Percentiles rank a stretch among this genome's conserved stretches.
These are phyloP conservation scores for Backusella macrospora DNA, from an alignment of 192 early-diverging fungal genomes.

Conservation along the genomic window DNA sequence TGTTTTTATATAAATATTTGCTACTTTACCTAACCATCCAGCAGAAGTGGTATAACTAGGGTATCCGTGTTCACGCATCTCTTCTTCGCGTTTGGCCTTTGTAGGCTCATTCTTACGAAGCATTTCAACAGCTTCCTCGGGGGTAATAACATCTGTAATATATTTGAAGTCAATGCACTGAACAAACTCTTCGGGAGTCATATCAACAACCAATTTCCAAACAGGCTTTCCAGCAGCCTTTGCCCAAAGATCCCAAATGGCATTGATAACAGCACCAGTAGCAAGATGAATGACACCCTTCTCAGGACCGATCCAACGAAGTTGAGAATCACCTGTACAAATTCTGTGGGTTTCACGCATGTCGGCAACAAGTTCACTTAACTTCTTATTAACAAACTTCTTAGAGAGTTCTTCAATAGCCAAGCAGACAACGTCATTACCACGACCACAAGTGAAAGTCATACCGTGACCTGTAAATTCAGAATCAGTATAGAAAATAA, in stretches of 20 bases:
- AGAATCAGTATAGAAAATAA: slow-evolving; percentile 40
- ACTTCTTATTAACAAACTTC: slow-evolving; percentile 39
- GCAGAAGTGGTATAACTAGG: slow-evolving; percentile 49
- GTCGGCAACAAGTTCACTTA: slow-evolving; percentile 27
- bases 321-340: slow-evolving; percentile 42
- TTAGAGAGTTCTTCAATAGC: slow-evolving; percentile 42
- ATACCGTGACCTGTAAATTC: slow-evolving; percentile 39
- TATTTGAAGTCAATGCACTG: slow-evolving; percentile 47
- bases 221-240: slow-evolving; percentile 46
- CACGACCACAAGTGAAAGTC: slow-evolving; percentile 45
- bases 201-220: slow-evolving; percentile 46
- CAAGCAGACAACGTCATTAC: slow-evolving; percentile 37
- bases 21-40: slow-evolving; percentile 44
- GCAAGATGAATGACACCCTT: slow-evolving; percentile 47
- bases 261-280: slow-evolving; percentile 50
- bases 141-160: slow-evolving; percentile 48
- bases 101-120: slow-evolving; percentile 43
- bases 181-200: slow-evolving; percentile 49
- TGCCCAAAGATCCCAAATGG: slow-evolving; percentile 51
- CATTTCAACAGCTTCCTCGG: slow-evolving; percentile 44
- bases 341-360: slow-evolving; percentile 41
- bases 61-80: slow-evolving; percentile 43
- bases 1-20: not conserved
- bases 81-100: slow-evolving; percentile 38
- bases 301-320: slow-evolving; percentile 49